Evolutionary conservation across 2,329 filamentous ascomycete genomes (phyloP).

Genomic region (Raffaelea arxii): DNA sequence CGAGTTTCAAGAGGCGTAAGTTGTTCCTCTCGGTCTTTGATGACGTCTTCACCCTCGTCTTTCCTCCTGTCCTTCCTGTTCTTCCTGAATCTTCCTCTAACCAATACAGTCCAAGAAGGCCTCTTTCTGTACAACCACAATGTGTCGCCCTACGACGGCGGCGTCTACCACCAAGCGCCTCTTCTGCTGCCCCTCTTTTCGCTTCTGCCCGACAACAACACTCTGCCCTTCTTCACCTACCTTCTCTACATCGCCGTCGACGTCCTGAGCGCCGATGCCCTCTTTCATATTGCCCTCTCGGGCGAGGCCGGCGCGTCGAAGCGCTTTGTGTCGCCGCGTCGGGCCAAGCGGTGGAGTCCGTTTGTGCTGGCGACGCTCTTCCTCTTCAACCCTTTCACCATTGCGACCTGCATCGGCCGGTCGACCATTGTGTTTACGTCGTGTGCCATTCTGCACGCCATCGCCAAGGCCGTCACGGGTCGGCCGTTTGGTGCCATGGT

Average conservation of each 20-base stretch:
- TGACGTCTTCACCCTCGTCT: neutral
- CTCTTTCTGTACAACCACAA: constrained; percentile 93
- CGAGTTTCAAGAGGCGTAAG: constrained; percentile 94
- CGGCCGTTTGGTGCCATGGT: constrained; percentile 69
- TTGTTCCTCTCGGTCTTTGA: neutral
- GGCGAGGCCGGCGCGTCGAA: constrained; percentile 66
- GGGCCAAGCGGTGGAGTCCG: constrained; percentile 63
- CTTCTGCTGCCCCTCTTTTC: constrained; percentile 87
- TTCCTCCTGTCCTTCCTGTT: constrained; percentile 1
- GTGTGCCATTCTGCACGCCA: constrained; percentile 74
- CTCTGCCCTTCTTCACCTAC: constrained; percentile 63
- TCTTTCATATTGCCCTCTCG: constrained; percentile 72
- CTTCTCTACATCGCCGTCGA: constrained; percentile 76
- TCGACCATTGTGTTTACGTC: constrained; percentile 85
- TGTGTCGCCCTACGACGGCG: constrained; percentile 94
- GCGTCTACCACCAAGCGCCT: constrained; percentile 73
- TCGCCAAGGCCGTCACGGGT: constrained; percentile 70
- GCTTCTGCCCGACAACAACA: constrained; percentile 62
- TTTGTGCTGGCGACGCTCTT: constrained; percentile 75
- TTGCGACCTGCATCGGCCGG: constrained; percentile 81
- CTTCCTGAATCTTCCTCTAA: neutral
- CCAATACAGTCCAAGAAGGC: constrained; percentile 73
- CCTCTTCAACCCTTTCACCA: constrained; percentile 89
- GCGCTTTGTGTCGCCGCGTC: constrained; percentile 69
- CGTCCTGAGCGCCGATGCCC: constrained; percentile 68